Evolutionary conservation across 2,329 filamentous ascomycete species (phyloP).

Genomic region (Epichloe gansuensis): DNA sequence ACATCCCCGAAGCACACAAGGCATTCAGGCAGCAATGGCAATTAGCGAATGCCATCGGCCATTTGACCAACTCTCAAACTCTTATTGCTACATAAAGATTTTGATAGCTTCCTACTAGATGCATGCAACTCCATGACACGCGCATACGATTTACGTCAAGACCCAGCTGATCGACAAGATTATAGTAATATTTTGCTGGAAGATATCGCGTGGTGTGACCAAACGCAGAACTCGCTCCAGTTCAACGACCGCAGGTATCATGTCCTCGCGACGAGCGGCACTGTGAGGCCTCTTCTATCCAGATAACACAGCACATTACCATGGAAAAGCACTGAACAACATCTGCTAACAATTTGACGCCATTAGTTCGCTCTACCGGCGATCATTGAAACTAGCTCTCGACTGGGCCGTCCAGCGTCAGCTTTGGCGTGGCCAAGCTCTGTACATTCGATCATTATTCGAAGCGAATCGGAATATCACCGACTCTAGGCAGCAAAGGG

Average conservation of each 20-base stretch:
- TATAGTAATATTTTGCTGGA: no score
- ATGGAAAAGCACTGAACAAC: not conserved
- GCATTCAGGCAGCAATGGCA: not conserved
- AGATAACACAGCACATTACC: not conserved
- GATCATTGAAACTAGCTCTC: constrained; percentile 81
- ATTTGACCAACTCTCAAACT: not conserved
- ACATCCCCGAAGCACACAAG: not conserved
- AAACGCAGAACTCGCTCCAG: no score
- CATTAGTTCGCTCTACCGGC: constrained; percentile 67
- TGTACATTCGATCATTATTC: constrained; percentile 91
- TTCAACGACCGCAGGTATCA: not conserved
- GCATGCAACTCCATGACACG: not conserved
- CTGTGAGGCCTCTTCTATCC: constrained; percentile 28
- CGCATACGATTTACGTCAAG: not conserved
- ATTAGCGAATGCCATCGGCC: no score
- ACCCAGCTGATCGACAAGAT: no score
- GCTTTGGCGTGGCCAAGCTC: constrained; percentile 87
- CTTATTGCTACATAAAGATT: not conserved
- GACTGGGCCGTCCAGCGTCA: constrained; percentile 93
- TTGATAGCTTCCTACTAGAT: not conserved
- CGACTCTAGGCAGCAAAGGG: constrained; percentile 77
- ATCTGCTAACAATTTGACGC: not conserved
- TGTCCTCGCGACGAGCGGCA: constrained; percentile 33
- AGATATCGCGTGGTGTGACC: no score
- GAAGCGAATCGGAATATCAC: constrained; percentile 81